Evolutionary conservation across 2,329 filamentous ascomycete species (phyloP), one percentile per base, ranked within the genome.

Genomic region (Daldinia eschscholtzii): DNA sequence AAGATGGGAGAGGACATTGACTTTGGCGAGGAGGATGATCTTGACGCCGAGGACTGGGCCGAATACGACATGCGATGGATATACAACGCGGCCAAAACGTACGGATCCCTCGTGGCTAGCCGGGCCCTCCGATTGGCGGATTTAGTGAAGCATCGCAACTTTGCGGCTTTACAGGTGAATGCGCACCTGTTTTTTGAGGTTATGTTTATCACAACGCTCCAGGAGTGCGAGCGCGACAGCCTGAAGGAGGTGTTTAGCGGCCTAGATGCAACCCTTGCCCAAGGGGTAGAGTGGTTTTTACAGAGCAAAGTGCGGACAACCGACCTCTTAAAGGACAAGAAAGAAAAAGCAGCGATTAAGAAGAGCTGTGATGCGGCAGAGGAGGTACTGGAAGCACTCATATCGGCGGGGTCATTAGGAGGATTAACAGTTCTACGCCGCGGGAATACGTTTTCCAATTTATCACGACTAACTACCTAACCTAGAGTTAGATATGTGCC

Each of bases 161-260:
- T 98, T 60, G 87, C 89, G 0, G 93, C 92, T 72, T 80, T 97
- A 57, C 92, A 93, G 76, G 83, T 88, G 6, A 94, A 92, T 80
- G 93, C 93, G 0, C 89, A 87, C 64, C 88, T 88, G 26, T 96
- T 98, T 76, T 85, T 94, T 52, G 93, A 98, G 79, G 83, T 96
- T 6, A 81, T 98, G 72, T 84, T 98, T 15, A 89, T 96, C 56
- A 92, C 89, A 1, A 80, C 94, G 12, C 87, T 98, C 35, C 85
- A 93, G 52, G 87, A 91, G 73, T 89, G 89, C 15, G 86, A 89
- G 69, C 85, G 85, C 62, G 80, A 63, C 61, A 82, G 83, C 1
- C 81, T 97, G 30, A 83, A 87, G 70, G 89, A 89, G 56, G 81
- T 93, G 1, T 93, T 97, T 77, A 81, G 86, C 18, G 87, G 87